These are phyloP conservation scores for Penicillium crystallinum DNA, from an alignment of 495 filamentous ascomycete genomes.

Conservation along the genomic window DNA sequence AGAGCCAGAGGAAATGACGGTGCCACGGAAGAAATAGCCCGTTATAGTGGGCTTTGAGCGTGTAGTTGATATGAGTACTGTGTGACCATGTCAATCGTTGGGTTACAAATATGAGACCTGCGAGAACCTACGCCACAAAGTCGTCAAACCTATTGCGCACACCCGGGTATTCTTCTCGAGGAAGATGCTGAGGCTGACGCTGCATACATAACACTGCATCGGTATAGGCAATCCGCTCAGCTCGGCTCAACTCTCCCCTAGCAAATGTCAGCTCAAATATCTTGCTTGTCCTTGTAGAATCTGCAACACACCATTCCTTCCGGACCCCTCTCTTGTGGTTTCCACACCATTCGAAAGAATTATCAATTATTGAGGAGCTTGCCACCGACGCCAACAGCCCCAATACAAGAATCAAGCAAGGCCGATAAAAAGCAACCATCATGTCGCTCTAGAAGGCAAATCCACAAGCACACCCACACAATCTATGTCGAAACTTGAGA, in stretches of 20 bases:
- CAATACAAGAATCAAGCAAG: background rate
- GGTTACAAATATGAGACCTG: constrained; percentile 2
- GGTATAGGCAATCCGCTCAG: constrained; percentile 40
- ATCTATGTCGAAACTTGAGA: background rate
- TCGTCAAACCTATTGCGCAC: constrained; percentile 49
- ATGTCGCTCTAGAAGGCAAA: background rate
- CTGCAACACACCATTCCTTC: constrained; percentile 2
- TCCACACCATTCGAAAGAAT: background rate
- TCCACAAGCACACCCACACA: background rate
- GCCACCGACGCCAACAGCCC: background rate
- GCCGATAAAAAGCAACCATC: constrained; percentile 3
- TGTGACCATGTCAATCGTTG: constrained; percentile 12
- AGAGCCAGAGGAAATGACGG: constrained; percentile 54
- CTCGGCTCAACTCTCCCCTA: constrained; percentile 36
- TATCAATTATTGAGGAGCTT: background rate
- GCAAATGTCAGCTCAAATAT: background rate
- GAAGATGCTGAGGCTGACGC: constrained; percentile 35
- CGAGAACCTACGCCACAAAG: constrained; percentile 45
- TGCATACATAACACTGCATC: constrained; percentile 45
- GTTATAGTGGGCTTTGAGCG: constrained; percentile 29
- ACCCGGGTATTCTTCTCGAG: constrained; percentile 41
- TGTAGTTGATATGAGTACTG: constrained; percentile 48
- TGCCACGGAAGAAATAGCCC: constrained; percentile 61
- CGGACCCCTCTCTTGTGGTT: background rate
- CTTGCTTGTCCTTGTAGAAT: background rate